Conservation (phyloP, 192 early-diverging fungal species). For the Linnemannia hyalina region DNA sequence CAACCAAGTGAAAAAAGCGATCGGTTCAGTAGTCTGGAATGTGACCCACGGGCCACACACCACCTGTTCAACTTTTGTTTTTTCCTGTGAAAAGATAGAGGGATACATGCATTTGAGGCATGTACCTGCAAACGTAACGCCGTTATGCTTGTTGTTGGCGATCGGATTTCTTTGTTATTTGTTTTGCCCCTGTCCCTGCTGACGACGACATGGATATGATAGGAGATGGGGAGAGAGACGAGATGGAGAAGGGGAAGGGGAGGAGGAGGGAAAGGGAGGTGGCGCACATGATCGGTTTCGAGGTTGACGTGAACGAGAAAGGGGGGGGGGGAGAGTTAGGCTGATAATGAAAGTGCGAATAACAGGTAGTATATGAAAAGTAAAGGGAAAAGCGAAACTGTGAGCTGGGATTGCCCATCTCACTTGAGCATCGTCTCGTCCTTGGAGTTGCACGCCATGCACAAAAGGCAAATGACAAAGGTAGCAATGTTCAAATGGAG, state of each 20-base stretch:
- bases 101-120: neutral
- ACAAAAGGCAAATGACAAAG: neutral
- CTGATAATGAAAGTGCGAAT: too few species aligned
- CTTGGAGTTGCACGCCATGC: neutral
- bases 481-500: neutral
- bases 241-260: neutral
- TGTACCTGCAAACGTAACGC: conserved; percentile 5
- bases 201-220: neutral
- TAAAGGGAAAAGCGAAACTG: too few species aligned
- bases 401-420: too few species aligned
- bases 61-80: neutral
- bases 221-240: neutral
- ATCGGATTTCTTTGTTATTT: neutral
- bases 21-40: conserved; percentile 7
- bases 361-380: too few species aligned
- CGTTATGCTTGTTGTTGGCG: neutral
- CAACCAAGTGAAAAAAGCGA: neutral
- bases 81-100: neutral
- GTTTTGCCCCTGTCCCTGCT: neutral
- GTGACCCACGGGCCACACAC: conserved; percentile 8
- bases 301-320: neutral
- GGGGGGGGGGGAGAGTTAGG: neutral
- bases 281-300: neutral
- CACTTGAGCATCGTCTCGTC: too few species aligned
- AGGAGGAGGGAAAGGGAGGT: neutral